Evolutionary conservation across 169 alveolate genomes (phyloP).

Genomic region (Cyclospora cayetanensis): DNA sequence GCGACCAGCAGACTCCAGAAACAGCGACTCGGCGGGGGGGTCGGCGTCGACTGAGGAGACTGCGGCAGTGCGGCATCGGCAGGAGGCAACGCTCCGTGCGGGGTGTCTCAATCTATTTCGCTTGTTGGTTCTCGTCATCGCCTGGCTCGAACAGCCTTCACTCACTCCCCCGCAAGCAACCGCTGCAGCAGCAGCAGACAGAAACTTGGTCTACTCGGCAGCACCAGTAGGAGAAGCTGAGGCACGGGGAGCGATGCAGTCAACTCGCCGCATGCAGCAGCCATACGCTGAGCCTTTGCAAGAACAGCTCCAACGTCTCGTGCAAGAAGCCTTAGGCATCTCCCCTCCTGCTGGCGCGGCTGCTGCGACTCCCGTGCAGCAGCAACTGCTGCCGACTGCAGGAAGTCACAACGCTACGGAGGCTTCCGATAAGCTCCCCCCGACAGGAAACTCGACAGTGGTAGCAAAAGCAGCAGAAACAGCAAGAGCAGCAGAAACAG

Average conservation of each 20-base stretch:
- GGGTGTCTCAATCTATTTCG: constrained; percentile 13
- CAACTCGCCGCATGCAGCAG: constrained; percentile 22
- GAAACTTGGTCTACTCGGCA: neutral
- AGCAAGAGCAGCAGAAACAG: constrained; percentile 18
- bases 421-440: neutral
- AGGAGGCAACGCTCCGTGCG: constrained; percentile 24
- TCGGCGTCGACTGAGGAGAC: constrained; percentile 5
- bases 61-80: constrained; percentile 6
- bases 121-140: constrained; percentile 15
- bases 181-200: neutral
- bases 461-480: constrained; percentile 10
- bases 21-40: neutral
- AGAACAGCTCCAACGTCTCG: constrained; percentile 14
- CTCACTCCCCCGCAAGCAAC: neutral
- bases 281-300: neutral
- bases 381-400: constrained; percentile 18
- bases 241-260: constrained; percentile 21
- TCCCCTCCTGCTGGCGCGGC: neutral
- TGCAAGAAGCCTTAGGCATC: neutral
- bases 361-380: too few species aligned
- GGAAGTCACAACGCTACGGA: too few species aligned
- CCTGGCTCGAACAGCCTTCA: neutral
- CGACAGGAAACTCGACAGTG: neutral
- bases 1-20: neutral
- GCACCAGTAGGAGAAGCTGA: neutral